Evolutionary conservation across 2,329 filamentous ascomycete species (phyloP), one percentile per base, ranked within the genome.

Genomic region (Microsporum canis): DNA sequence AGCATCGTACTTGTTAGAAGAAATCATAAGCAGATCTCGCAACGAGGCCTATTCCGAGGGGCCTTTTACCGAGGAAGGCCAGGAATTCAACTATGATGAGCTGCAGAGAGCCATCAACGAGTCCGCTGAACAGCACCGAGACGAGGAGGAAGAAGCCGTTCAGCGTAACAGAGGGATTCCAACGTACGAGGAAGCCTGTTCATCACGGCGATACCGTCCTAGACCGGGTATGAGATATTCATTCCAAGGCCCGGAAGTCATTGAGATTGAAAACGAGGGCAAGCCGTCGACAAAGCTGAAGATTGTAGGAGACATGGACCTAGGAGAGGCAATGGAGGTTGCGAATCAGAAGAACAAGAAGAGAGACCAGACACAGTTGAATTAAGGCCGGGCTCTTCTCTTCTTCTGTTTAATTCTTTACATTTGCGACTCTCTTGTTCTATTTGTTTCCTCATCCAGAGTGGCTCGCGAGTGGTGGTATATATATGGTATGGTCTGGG

Each of bases 271-370:
- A 34, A 49, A 36, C 4, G 57, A 36, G 17, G 57, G 51, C 7
- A 41, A 51, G 8, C 34, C 23, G 23, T 51, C 29, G 33, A 60
- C 60, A 27, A 61, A 57, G 59, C 23, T 61, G 36, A 58, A 59
- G 57, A 56, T 66, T 61, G 63, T 64, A 14, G 65, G 65, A 12
- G 63, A 65, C 58, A 66, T 66, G 65, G 65, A 66, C 64, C 45
- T 66, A 55, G 58, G 41, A n/a, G 62, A 65, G 56, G 63, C 65
- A 43, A 62, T 66, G 58, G 63, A 51, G 58, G 17, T 65, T 63
- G 65, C 65, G 43, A 66, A 66, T 62, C 39, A 53, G 29, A 6
- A 10, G 23, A 5, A n/a, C 3, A 41, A 29, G 14, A 45, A 51
- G 45, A 31, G 29, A 47, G 14, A 33, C n/a, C n/a, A 10, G 27